phyloP scores from a whole-genome alignment of 345 rosid genomes.

The Eucalyptus regnans region DNA sequence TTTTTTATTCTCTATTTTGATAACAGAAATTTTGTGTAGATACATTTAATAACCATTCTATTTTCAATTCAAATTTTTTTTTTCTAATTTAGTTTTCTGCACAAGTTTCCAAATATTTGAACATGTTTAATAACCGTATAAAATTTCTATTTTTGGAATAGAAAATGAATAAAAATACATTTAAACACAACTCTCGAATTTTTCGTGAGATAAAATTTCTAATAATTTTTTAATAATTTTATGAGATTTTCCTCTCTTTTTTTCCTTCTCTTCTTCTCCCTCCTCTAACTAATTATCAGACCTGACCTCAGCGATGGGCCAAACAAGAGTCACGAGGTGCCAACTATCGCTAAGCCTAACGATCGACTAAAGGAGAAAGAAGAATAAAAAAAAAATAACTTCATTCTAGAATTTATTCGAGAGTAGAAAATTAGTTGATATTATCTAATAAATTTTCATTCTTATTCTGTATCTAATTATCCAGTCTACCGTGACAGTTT shows the following conservation, averaged over 20 bases:
- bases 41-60: accelerated
- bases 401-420: too few relatives aligned
- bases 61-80: accelerated
- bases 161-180: accelerated
- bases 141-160: accelerated
- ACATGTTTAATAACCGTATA: accelerated
- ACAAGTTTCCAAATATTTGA: too few relatives aligned
- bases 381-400: accelerated
- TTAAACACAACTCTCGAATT: accelerated
- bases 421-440: too few relatives aligned
- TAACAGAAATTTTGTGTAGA: accelerated
- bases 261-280: too few relatives aligned
- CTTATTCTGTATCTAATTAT: background rate
- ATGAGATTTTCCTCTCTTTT: too few relatives aligned
- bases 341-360: accelerated
- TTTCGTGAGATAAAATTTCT: too few relatives aligned
- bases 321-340: background rate
- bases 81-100: too few relatives aligned
- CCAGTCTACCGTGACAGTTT: background rate
- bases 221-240: too few relatives aligned
- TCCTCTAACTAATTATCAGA: too few relatives aligned
- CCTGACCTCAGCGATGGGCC: background rate
- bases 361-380: accelerated
- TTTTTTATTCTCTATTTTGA: accelerated
- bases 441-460: too few relatives aligned